A percentile compares a stretch with the other conserved stretches of the same genome.
phyloP scores from a whole-genome alignment of 2,329 filamentous ascomycete species.

The Cadophora sp. region DNA sequence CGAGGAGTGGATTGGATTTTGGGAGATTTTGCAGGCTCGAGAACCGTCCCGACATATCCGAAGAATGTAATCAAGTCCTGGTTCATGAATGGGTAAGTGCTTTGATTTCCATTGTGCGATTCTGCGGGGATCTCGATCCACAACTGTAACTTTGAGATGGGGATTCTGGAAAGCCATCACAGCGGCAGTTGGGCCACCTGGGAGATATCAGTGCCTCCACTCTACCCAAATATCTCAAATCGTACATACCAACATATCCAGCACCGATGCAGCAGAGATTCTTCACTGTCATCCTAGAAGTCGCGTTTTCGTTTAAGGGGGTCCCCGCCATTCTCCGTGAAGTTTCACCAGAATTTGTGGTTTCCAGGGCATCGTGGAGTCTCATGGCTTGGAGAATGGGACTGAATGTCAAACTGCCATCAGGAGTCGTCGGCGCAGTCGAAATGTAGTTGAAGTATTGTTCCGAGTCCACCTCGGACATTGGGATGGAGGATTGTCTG shows the following conservation, averaged over 20 bases:
- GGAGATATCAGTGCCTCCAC: background rate
- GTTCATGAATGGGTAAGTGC: slow-evolving; percentile 78
- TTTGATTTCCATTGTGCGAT: slow-evolving; percentile 77
- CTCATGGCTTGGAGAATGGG: slow-evolving; percentile 48
- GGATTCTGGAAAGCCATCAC: slow-evolving; percentile 79
- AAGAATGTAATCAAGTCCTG: slow-evolving; percentile 72
- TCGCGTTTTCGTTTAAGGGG: slow-evolving; percentile 19
- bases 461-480: slow-evolving; percentile 41
- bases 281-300: slow-evolving; percentile 46
- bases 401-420: slow-evolving; percentile 52
- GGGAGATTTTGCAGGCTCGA: background rate
- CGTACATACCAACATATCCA: slow-evolving; percentile 73
- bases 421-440: slow-evolving; percentile 54
- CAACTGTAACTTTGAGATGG: slow-evolving; percentile 73
- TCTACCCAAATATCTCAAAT: background rate
- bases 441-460: slow-evolving; percentile 46
- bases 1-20: slow-evolving; percentile 46
- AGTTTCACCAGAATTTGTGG: slow-evolving; percentile 11
- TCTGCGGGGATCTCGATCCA: slow-evolving; percentile 70
- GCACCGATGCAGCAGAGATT: slow-evolving; percentile 78
- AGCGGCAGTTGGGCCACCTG: slow-evolving; percentile 75
- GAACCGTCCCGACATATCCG: slow-evolving; percentile 66
- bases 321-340: slow-evolving; percentile 18
- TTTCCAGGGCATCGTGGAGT: slow-evolving; percentile 36
- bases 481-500: slow-evolving; percentile 30